Conservation (phyloP, 768 basidiomycete genomes). For the Chalciporus sphaerocephalus region DNA sequence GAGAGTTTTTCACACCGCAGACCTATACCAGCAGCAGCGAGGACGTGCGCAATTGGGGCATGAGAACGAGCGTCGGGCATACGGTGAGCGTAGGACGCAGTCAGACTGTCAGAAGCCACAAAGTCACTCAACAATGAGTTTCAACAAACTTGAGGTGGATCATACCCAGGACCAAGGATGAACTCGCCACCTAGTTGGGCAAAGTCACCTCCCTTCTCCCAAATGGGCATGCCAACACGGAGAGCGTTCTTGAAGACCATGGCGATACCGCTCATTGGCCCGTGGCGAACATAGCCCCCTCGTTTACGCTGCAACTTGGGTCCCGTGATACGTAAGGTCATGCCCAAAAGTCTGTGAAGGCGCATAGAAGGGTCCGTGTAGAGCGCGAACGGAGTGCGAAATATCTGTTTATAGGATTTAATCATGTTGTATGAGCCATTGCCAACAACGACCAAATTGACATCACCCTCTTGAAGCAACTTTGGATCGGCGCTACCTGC, state of each 20-base stretch:
- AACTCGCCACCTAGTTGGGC: slow-evolving; percentile 90
- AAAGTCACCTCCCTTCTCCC: slow-evolving; percentile 74
- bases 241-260: slow-evolving; percentile 69
- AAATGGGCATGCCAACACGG: slow-evolving; percentile 73
- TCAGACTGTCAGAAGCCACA: slow-evolving; percentile 40
- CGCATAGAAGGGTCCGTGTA: slow-evolving; percentile 74
- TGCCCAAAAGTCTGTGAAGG: slow-evolving; percentile 72
- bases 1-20: slow-evolving; percentile 22
- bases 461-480: slow-evolving; percentile 44
- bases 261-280: slow-evolving; percentile 62
- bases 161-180: slow-evolving; percentile 60
- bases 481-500: slow-evolving; percentile 44
- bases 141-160: slow-evolving; percentile 29
- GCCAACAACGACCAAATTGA: slow-evolving; percentile 69
- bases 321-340: slow-evolving; percentile 50
- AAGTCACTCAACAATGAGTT: slow-evolving; percentile 1
- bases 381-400: slow-evolving; percentile 64
- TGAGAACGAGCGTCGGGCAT: slow-evolving; percentile 79
- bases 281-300: slow-evolving; percentile 65
- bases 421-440: slow-evolving; percentile 78
- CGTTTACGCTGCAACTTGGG: slow-evolving; percentile 40
- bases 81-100: slow-evolving; percentile 73
- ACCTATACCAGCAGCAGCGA: slow-evolving; percentile 54
- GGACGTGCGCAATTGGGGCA: slow-evolving; percentile 64
- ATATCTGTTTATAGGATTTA: slow-evolving; percentile 70